These are phyloP conservation scores for Malus hybrid DNA, from an alignment of 331 rosid genomes.

Conservation along the genomic window DNA sequence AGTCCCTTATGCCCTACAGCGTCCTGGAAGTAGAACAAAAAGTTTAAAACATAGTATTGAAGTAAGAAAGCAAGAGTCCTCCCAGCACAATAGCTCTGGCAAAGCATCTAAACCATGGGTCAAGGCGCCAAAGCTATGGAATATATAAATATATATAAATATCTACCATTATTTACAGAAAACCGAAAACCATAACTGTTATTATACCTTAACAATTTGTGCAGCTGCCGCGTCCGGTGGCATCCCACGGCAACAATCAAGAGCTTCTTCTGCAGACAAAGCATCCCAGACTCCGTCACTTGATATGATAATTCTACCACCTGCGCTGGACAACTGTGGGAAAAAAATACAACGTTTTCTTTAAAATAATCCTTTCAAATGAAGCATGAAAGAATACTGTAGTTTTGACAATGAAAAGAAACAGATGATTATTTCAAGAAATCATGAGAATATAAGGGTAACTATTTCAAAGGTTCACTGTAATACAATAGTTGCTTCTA, in stretches of 20 bases:
- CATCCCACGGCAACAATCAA: conserved; percentile 89
- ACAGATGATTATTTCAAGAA: background rate
- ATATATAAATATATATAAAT: background rate
- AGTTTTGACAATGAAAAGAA: background rate
- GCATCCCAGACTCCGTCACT: conserved; percentile 99
- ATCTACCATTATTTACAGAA: conserved; percentile 2
- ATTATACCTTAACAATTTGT: conserved; percentile 76
- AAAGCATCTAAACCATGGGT: conserved; percentile 1
- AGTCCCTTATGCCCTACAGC: conserved; percentile 82
- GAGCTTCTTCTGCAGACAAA: conserved; percentile 69
- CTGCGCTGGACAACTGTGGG: conserved; percentile 75
- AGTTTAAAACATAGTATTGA: background rate
- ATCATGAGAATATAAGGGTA: background rate
- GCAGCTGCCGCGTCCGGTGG: conserved; percentile 74
- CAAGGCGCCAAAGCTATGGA: background rate
- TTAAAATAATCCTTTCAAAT: background rate
- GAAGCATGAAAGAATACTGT: background rate
- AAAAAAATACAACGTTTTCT: background rate
- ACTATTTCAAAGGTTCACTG: background rate
- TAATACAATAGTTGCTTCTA: background rate
- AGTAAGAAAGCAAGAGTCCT: background rate
- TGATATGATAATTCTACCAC: conserved; percentile 91
- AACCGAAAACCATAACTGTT: conserved; percentile 9
- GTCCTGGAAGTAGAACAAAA: conserved; percentile 51
- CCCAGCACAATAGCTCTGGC: background rate